Base-by-base conservation (phyloP, 306 rosid genomes). In the Cicer chorassanicum region DNA sequence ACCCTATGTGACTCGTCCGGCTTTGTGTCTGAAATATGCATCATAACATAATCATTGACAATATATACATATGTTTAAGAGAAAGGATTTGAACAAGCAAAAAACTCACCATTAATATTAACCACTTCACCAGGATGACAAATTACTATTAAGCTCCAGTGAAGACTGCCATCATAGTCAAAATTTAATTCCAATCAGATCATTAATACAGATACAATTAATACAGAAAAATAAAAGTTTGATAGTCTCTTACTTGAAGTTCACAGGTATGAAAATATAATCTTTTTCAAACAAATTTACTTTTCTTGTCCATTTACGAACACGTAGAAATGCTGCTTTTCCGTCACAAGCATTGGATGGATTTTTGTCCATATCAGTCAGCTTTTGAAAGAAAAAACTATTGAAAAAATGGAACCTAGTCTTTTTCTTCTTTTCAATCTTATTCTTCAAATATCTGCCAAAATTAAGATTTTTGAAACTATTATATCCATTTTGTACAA, bases 221-320 rank as follows among this genome's bases (percentile, higher is more conserved):
- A 72, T 14, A 10, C 15, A 48, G 50, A 66, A 38, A 77, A 51
- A 64, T 6, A 73, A 29, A 45, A 46, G 42, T 51, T 66, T 73
- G 36, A 62, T 13, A 55, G 45, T 63, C 53, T 74, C 96, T 84
- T 87, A 90, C 97, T 82, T 90, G 88, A 88, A 92, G 79, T 92
- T 92, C 81, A 92, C 83, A 46, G 97, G 97, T 80, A 92, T 88
- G 82, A 92, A 90, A 84, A 92, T 75, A 81, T 85, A 92, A 68
- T 92, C 93, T 82, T 90, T 92, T 68, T 83, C 89, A 81, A 92
- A 92, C 48, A 92, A 87, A 80, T 90, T 81, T 19, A 92, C 85
- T 88, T 87, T 92, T 87, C 97, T 86, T 6, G 97, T 92, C 97
- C 96, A 92, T 85, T 85, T 90, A 60, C 88, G 85, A 77, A 89